phyloP scores from a whole-genome alignment of 768 basidiomycete species.

The Hygrocybe coccinea region DNA sequence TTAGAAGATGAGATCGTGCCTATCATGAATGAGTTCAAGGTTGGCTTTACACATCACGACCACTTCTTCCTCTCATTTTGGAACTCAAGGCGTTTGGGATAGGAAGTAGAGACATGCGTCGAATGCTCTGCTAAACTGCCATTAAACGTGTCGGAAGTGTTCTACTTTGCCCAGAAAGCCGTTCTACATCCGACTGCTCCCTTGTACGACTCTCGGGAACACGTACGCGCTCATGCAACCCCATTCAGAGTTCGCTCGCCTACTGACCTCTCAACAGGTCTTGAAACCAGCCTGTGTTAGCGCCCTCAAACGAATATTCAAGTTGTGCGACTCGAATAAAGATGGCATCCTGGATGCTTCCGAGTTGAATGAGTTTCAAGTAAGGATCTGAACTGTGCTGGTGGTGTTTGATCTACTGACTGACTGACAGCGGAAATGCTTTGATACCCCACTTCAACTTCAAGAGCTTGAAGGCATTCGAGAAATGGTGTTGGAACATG shows the following conservation, averaged over 20 bases:
- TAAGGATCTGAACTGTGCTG: slow-evolving; percentile 28
- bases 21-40: slow-evolving; percentile 99
- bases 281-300: slow-evolving; percentile 88
- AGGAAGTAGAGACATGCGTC: slow-evolving; percentile 99
- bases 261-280: slow-evolving; percentile 59
- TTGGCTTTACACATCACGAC: slow-evolving; percentile 23
- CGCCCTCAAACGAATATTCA: slow-evolving; percentile 91
- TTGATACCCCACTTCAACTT: slow-evolving; percentile 84
- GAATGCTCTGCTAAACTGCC: slow-evolving; percentile 92
- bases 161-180: slow-evolving; percentile 98
- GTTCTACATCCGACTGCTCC: slow-evolving; percentile 96
- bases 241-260: slow-evolving; percentile 10
- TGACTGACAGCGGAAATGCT: slow-evolving; percentile 76
- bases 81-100: slow-evolving; percentile 7
- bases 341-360: slow-evolving; percentile 85
- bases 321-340: slow-evolving; percentile 91
- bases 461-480: slow-evolving; percentile 97
- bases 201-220: slow-evolving; percentile 92
- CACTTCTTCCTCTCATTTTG: slow-evolving; percentile 5
- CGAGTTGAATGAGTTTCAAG: slow-evolving; percentile 97
- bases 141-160: slow-evolving; percentile 92
- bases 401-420: not conserved
- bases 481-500: slow-evolving; percentile 80
- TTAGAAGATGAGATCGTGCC: slow-evolving; percentile 93
- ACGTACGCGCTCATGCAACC: slow-evolving; percentile 47